Conservation (phyloP, 495 filamentous ascomycete species). For the Hypoxylon intermedium region DNA sequence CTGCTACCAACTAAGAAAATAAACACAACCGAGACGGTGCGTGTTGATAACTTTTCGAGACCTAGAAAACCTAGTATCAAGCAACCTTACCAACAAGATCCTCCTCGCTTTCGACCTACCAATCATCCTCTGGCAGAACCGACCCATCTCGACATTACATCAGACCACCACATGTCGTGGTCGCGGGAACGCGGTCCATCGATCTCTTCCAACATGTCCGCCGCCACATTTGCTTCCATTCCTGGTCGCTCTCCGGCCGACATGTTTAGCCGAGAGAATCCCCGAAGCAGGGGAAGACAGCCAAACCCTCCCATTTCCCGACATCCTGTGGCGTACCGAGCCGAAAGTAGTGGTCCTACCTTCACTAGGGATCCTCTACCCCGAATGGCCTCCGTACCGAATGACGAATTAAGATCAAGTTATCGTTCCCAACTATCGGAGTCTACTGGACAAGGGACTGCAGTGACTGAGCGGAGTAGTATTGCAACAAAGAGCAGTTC, state of each 20-base stretch:
- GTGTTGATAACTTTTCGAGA: conserved; percentile 61
- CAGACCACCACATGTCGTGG: conserved; percentile 43
- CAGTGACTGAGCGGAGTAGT: conserved; percentile 81
- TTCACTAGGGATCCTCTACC: conserved; percentile 50
- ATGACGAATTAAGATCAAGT: conserved; percentile 70
- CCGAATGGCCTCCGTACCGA: conserved; percentile 50
- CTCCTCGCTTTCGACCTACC: conserved; percentile 41
- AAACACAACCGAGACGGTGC: conserved; percentile 37
- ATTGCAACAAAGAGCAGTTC: conserved; percentile 82
- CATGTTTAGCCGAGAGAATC: conserved; percentile 28
- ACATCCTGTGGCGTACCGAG: conserved; percentile 39
- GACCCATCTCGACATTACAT: conserved; percentile 41
- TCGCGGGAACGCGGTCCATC: conserved; percentile 52
- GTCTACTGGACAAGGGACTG: conserved; percentile 72
- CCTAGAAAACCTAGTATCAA: conserved; percentile 57
- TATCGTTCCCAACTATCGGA: conserved; percentile 70
- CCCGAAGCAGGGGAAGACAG: conserved; percentile 35
- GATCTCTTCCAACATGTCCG: conserved; percentile 54
- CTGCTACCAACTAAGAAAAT: conserved; percentile 33
- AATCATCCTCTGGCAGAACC: conserved; percentile 40
- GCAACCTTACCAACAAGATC: conserved; percentile 46
- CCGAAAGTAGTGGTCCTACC: conserved; percentile 37
- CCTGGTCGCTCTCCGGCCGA: conserved; percentile 44
- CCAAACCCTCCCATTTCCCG: conserved; percentile 28
- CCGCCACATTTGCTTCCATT: conserved; percentile 52